phyloP scores from a whole-genome alignment of 768 basidiomycete genomes.

The Strobilomyces echinocephalus region DNA sequence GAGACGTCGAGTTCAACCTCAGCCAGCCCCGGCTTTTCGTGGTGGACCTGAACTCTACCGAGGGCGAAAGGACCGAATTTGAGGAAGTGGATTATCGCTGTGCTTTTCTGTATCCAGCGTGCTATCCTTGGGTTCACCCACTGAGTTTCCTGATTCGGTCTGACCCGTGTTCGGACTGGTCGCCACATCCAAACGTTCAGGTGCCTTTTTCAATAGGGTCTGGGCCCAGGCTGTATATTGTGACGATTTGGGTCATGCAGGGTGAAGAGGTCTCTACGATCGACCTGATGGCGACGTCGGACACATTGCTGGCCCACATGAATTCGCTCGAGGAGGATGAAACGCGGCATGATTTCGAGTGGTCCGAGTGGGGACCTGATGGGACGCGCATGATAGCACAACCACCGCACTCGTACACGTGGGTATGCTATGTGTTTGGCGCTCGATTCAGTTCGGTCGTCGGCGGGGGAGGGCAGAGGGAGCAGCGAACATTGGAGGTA shows the following conservation, averaged over 20 bases:
- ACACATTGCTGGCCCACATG: constrained; percentile 31
- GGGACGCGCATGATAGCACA: constrained; percentile 41
- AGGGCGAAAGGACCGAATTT: constrained; percentile 26
- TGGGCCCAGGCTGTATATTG: constrained; percentile 42
- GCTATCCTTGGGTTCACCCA: constrained; percentile 25
- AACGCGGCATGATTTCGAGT: constrained; percentile 30
- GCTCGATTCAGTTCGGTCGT: constrained; percentile 37
- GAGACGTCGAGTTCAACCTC: constrained; percentile 17
- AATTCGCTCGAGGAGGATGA: constrained; percentile 14
- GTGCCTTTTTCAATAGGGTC: constrained; percentile 47
- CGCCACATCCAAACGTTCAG: constrained; percentile 28
- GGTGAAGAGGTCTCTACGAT: constrained; percentile 28
- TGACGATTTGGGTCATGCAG: constrained; percentile 39
- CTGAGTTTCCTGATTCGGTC: constrained; percentile 43
- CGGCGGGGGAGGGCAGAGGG: constrained; percentile 9
- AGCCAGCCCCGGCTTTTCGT: constrained; percentile 32
- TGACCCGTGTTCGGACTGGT: constrained; percentile 50
- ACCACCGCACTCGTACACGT: constrained; percentile 37
- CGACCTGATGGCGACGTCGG: constrained; percentile 41
- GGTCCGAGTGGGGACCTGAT: constrained; percentile 50
- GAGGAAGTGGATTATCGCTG: constrained; percentile 32
- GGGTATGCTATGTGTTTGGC: constrained; percentile 59
- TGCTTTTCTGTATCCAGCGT: constrained; percentile 40
- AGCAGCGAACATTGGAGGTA: constrained; percentile 31
- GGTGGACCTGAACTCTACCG: constrained; percentile 37